These are phyloP conservation scores for Nicotiana noctiflora DNA, from an alignment of 257 asterid species.

Conservation along the genomic window DNA sequence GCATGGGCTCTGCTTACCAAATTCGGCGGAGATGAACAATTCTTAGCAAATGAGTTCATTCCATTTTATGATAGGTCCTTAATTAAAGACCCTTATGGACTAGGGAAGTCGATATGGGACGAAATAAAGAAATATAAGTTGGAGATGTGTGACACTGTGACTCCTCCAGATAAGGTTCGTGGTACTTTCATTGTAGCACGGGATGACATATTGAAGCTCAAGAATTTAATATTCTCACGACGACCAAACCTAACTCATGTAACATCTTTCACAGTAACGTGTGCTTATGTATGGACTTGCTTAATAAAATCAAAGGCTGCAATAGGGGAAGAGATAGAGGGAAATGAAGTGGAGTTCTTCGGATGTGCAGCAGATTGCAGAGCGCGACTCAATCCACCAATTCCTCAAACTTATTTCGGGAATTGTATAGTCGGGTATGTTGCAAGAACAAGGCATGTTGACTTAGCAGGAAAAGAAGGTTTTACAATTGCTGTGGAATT, in stretches of 20 bases:
- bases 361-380: slow-evolving; percentile 22
- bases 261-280: slow-evolving; percentile 25
- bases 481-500: slow-evolving; percentile 21
- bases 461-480: slow-evolving; percentile 27
- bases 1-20: slow-evolving; percentile 19
- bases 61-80: slow-evolving; percentile 18
- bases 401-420: slow-evolving; percentile 44
- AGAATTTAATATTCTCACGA: slow-evolving; percentile 16
- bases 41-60: background rate
- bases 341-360: background rate
- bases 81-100: slow-evolving; percentile 4
- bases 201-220: slow-evolving; percentile 16
- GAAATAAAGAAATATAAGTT: background rate
- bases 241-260: slow-evolving; percentile 18
- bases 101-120: slow-evolving; percentile 8
- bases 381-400: slow-evolving; percentile 30
- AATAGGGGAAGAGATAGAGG: background rate
- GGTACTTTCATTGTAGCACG: slow-evolving; percentile 15
- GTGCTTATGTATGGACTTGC: slow-evolving; percentile 41
- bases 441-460: slow-evolving; percentile 2
- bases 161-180: slow-evolving; percentile 7
- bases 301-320: slow-evolving; percentile 20
- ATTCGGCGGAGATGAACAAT: background rate
- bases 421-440: slow-evolving; percentile 31
- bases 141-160: background rate